These are phyloP conservation scores for Tetradesmus obliquus DNA, from an alignment of 139 green algal genomes.

Conservation along the genomic window DNA sequence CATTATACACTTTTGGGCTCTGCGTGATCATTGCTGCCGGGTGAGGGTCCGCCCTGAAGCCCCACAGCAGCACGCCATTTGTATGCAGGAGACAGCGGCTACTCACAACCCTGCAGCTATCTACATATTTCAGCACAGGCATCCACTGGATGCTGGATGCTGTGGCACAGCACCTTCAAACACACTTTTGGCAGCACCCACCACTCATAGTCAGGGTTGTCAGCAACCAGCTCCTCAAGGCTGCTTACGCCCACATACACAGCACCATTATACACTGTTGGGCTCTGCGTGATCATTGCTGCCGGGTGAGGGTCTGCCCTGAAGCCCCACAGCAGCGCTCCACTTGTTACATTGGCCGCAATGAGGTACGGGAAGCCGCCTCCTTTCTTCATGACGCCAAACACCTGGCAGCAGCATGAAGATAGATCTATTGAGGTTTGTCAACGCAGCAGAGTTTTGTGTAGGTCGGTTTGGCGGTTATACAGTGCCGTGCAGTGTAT, in stretches of 20 bases:
- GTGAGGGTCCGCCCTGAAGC: conserved; percentile 1
- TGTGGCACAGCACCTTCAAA: too few species aligned
- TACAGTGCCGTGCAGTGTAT: too few species aligned
- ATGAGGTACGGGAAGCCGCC: conserved; percentile 31
- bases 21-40: conserved; percentile 20
- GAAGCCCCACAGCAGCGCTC: conserved; percentile 14
- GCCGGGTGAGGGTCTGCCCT: conserved; percentile 3
- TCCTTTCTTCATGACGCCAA: conserved; percentile 27
- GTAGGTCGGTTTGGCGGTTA: too few species aligned
- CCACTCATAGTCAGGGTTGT: conserved; percentile 6
- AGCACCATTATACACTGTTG: neutral
- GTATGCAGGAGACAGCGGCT: too few species aligned
- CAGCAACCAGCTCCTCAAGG: conserved; percentile 28
- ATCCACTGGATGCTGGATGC: too few species aligned
- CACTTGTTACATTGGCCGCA: neutral
- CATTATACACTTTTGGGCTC: neutral
- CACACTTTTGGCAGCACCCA: neutral
- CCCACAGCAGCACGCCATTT: conserved; percentile 9
- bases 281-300: conserved; percentile 17
- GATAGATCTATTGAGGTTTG: too few species aligned
- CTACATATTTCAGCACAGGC: too few species aligned
- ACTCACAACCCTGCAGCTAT: too few species aligned
- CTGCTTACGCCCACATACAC: conserved; percentile 6
- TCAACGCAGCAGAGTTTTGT: too few species aligned
- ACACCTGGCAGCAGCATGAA: neutral